Conservation (phyloP, 2,329 filamentous ascomycete species). For the Colletotrichum tamarilloi region DNA sequence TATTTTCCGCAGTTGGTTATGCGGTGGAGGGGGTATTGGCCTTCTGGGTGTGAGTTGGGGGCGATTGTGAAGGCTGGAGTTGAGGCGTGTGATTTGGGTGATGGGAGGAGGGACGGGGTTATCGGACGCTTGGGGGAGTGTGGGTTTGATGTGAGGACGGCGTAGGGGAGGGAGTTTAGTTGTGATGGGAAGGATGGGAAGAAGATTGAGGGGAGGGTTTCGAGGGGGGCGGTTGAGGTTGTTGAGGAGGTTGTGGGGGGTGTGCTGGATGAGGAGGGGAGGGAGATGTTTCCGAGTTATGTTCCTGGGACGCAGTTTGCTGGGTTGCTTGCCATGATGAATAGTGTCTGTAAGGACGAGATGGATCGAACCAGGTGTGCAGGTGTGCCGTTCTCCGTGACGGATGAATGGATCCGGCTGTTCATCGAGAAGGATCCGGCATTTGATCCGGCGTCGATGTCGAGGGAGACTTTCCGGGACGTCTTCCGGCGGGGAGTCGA, state of each 20-base stretch:
- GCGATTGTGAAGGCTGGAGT: conserved; percentile 48
- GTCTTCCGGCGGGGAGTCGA: conserved; percentile 37
- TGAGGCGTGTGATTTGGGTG: conserved; percentile 55
- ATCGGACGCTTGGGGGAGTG: conserved; percentile 41
- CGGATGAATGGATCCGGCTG: not conserved
- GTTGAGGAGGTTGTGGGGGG: conserved; percentile 9
- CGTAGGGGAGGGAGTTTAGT: conserved; percentile 22
- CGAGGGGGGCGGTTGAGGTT: conserved; percentile 23
- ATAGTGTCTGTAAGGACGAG: not conserved
- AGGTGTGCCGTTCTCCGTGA: not conserved
- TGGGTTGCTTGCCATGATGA: conserved; percentile 8
- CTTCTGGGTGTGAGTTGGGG: conserved; percentile 41
- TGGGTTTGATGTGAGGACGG: conserved; percentile 27
- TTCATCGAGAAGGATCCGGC: conserved; percentile 42
- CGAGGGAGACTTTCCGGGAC: conserved; percentile 7
- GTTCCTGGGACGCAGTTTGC: conserved; percentile 1
- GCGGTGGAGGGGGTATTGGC: not conserved
- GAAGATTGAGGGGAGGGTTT: not conserved
- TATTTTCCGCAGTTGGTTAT: conserved; percentile 13
- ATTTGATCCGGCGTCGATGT: conserved; percentile 37
- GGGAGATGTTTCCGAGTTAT: not conserved
- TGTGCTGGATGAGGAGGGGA: not conserved
- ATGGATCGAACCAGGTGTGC: not conserved
- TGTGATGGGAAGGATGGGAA: conserved; percentile 40
- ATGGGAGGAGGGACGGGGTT: conserved; percentile 59